Evolutionary conservation across 208 protist genomes (phyloP), one percentile per base, ranked within the genome.

Genomic region (Trypanosoma cruzi): DNA sequence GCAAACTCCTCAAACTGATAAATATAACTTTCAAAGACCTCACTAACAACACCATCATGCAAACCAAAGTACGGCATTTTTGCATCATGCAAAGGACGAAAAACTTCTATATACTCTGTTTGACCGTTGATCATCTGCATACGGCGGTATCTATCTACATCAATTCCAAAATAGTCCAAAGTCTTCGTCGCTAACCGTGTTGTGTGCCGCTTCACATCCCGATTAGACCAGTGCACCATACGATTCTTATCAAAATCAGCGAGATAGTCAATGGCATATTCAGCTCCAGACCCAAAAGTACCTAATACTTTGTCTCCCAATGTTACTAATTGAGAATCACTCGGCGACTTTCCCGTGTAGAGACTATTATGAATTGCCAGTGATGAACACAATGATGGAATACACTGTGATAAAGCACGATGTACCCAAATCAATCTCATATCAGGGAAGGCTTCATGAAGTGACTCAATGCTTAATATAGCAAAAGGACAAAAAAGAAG

Each of bases 1-100:
- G 92, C 92, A 72, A 95, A 97, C 75, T 95, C 87, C 60, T 88
- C 84, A 70, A 97, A 97, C 59, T 97, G 92, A 73, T 89, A 80
- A 58, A 94, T 89, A 76, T 95, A 97, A 65, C 75, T 80, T 56
- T 87, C 72, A 73, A 97, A 95, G 28, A 85, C 84, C 32, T 94
- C 85, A 36, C 80, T 82, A 63, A 97, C 82, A 50, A 93, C 52
- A 64, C 89, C 92, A 48, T 95, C 85, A 69, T 95, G 89, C 32
- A 97, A 79, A 62, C 81, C 80, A 77, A 97, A 97, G 75, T 95
- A 95, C 28, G 80, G 81, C 92, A 97, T 84, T 77, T 95, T 83
- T 16, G 83, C 57, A 59, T 97, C 89, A 80, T 97, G 89, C 13
- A 94, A 60, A 11, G 92, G 92, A 8, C 92, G 85, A 48, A 89